Percentiles rank a stretch among this genome's conserved stretches.
Evolutionary conservation across 208 protist species (phyloP).

Genomic region (Leishmania tropica): DNA sequence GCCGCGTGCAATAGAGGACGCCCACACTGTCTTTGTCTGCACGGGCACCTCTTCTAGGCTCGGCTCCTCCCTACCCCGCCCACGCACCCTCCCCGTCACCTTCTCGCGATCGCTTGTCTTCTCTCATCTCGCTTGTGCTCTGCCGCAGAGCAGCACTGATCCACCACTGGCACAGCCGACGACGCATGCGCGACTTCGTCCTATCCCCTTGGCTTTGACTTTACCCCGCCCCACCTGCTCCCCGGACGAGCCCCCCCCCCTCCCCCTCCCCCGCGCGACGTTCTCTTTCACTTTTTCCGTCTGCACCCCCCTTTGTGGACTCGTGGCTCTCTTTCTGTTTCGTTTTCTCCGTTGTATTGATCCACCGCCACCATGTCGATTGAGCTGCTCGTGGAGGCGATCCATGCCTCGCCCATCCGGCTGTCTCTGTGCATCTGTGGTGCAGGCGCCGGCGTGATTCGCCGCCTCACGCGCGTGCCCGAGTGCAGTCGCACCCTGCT

Average conservation of each 20-base stretch:
- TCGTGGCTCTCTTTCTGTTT: background rate
- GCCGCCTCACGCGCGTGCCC: conserved; percentile 45
- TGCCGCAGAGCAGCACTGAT: background rate
- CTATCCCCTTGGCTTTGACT: background rate
- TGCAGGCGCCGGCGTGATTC: conserved; percentile 43
- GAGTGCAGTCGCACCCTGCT: conserved; percentile 68
- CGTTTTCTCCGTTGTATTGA: background rate
- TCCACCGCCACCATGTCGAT: conserved; percentile 13
- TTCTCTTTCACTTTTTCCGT: background rate
- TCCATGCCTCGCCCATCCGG: conserved; percentile 42
- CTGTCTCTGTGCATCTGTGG: conserved; percentile 55
- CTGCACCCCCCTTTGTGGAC: background rate
- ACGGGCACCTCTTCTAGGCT: background rate
- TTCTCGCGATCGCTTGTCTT: background rate
- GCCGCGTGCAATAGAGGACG: background rate
- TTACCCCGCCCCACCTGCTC: background rate
- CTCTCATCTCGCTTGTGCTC: background rate
- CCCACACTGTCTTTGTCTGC: background rate
- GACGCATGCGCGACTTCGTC: background rate
- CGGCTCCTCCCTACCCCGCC: background rate
- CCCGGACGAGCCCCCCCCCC: no score
- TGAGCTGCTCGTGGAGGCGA: conserved; percentile 40
- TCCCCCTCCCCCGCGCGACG: background rate
- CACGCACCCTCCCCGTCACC: background rate
- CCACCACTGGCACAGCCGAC: background rate